A percentile compares a stretch with the other conserved stretches of the same genome.
phyloP scores from a whole-genome alignment of 805 yeast species.

The Suhomyces canberraensis region DNA sequence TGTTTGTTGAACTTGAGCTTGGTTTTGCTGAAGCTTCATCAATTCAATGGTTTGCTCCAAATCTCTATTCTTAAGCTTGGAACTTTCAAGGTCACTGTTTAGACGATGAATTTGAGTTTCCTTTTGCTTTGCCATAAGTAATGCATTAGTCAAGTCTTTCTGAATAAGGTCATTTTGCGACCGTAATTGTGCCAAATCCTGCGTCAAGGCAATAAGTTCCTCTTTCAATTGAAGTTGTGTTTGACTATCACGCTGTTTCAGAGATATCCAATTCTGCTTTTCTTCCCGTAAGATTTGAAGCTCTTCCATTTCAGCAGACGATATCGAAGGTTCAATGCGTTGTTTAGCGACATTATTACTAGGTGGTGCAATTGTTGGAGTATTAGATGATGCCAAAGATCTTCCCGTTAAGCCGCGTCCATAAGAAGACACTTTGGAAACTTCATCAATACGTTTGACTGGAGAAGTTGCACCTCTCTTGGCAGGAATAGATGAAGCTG shows the following conservation, averaged over 20 bases:
- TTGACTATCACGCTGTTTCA: conserved; percentile 20
- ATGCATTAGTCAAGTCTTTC: conserved; percentile 50
- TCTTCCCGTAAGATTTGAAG: conserved; percentile 52
- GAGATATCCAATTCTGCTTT: conserved; percentile 43
- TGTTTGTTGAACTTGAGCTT: conserved; percentile 17
- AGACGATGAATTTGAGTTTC: conserved; percentile 66
- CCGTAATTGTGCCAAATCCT: conserved; percentile 23
- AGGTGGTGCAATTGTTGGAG: conserved; percentile 10
- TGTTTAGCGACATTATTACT: conserved; percentile 11
- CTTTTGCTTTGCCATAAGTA: conserved; percentile 56
- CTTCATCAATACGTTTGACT: conserved; percentile 42
- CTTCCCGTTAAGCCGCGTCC: conserved; percentile 45
- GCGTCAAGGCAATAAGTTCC: conserved; percentile 22
- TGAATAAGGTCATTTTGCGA: conserved; percentile 38
- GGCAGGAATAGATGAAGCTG: conserved; percentile 49
- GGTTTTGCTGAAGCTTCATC: conserved; percentile 28
- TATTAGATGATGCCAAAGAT: conserved; percentile 30
- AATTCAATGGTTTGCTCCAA: conserved; percentile 46
- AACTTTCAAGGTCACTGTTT: conserved; percentile 58
- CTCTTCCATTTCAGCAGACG: conserved; percentile 40
- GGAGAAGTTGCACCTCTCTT: conserved; percentile 75
- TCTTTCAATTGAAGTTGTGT: conserved; percentile 21
- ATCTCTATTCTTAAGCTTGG: conserved; percentile 50
- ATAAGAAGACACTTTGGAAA: conserved; percentile 23
- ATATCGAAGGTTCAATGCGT: conserved; percentile 10